Evolutionary conservation across 1,284 basidiomycete genomes (phyloP).

Genomic region (Hemileia vastatrix): DNA sequence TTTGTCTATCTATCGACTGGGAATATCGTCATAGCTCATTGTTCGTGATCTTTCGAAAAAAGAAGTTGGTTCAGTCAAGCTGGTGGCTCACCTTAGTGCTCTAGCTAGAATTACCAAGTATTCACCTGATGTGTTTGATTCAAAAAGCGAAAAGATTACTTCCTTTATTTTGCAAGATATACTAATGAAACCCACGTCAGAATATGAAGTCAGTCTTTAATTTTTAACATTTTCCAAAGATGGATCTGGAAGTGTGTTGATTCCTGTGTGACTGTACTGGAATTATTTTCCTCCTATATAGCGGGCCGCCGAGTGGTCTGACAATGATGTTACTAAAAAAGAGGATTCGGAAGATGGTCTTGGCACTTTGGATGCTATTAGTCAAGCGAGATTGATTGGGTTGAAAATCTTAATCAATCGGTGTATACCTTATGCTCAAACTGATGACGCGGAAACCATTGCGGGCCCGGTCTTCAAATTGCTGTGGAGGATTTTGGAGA

Average conservation of each 20-base stretch:
- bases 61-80: constrained; percentile 51
- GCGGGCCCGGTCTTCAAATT: constrained; percentile 65
- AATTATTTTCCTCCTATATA: no score
- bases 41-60: no score
- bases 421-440: constrained; percentile 57
- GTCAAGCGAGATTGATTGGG: constrained; percentile 59
- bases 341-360: no score
- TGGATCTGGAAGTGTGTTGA: background rate
- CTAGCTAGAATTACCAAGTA: constrained; percentile 65
- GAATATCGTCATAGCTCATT: no score
- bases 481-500: constrained; percentile 58
- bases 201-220: constrained; percentile 48
- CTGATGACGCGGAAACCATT: constrained; percentile 57
- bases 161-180: constrained; percentile 63
- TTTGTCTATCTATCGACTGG: background rate
- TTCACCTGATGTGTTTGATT: constrained; percentile 63
- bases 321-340: no score
- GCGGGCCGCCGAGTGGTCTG: constrained; percentile 63
- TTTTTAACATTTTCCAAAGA: background rate
- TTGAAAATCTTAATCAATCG: constrained; percentile 71
- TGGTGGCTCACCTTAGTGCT: constrained; percentile 61
- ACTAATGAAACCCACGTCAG: constrained; percentile 53
- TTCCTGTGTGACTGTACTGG: no score
- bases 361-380: constrained; percentile 52
- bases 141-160: constrained; percentile 62